These are phyloP conservation scores for Apiospora rasikravindrae DNA, from an alignment of 2,329 filamentous ascomycete species.

Conservation along the genomic window DNA sequence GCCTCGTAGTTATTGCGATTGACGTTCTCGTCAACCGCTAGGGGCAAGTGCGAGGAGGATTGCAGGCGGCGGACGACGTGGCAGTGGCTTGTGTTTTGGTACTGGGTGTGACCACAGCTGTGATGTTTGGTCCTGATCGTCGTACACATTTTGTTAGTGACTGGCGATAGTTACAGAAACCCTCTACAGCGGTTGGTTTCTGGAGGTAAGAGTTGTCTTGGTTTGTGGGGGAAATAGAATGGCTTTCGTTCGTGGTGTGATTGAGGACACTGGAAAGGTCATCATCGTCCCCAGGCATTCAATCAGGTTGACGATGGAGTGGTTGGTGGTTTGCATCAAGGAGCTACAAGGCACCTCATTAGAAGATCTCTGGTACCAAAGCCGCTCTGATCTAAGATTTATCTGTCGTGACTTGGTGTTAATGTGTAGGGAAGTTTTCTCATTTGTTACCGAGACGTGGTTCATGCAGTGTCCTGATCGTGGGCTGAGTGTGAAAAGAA, in stretches of 20 bases:
- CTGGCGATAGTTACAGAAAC: not conserved
- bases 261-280: not conserved
- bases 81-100: conserved; percentile 43
- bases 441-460: not conserved
- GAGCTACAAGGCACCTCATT: not conserved
- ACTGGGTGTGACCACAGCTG: conserved; percentile 39
- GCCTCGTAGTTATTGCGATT: conserved; percentile 27
- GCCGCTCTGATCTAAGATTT: not conserved
- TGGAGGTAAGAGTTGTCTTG: not conserved
- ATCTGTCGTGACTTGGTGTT: not conserved
- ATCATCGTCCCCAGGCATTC: not conserved
- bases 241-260: not conserved
- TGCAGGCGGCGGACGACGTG: conserved; percentile 30
- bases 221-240: not conserved
- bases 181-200: not conserved
- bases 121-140: conserved; percentile 36
- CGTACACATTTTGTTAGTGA: conserved; percentile 38
- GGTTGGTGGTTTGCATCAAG: not conserved
- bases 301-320: not conserved
- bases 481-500: not conserved
- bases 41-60: not conserved
- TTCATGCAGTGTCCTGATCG: not conserved
- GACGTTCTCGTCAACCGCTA: not conserved
- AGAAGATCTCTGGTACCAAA: not conserved
- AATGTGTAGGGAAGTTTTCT: not conserved